Evolutionary conservation across 768 basidiomycete genomes (phyloP).

Genomic region (Termitomyces sp.): DNA sequence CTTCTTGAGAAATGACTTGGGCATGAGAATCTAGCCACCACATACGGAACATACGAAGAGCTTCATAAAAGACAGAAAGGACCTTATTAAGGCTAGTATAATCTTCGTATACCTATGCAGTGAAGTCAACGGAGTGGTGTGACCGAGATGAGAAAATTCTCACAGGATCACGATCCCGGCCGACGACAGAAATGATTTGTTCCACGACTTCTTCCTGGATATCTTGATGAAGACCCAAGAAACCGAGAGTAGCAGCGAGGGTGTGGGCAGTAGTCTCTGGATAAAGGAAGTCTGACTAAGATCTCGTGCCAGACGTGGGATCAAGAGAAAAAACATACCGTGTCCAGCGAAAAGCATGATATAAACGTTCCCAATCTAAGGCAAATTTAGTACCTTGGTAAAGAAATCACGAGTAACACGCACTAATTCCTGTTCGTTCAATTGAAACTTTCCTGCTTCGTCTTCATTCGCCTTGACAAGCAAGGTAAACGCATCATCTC

Average conservation of each 20-base stretch:
- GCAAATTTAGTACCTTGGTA: background rate
- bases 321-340: constrained; percentile 26
- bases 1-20: background rate
- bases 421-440: constrained; percentile 40
- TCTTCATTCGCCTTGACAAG: constrained; percentile 45
- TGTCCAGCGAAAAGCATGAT: constrained; percentile 56
- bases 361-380: constrained; percentile 51
- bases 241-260: constrained; percentile 39
- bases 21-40: background rate
- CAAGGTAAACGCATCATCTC: constrained; percentile 36
- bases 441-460: constrained; percentile 33
- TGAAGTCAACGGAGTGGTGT: background rate
- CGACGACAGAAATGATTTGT: constrained; percentile 34
- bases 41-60: constrained; percentile 44
- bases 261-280: constrained; percentile 43
- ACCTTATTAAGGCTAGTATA: constrained; percentile 40
- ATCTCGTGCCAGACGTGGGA: background rate
- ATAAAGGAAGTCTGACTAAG: background rate
- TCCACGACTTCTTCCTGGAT: constrained; percentile 40
- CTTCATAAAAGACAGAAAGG: constrained; percentile 40
- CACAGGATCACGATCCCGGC: constrained; percentile 31
- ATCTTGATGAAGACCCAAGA: constrained; percentile 38
- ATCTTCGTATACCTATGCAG: constrained; percentile 33
- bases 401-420: constrained; percentile 3
- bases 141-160: background rate